Conservation (phyloP, 495 filamentous ascomycete genomes). For the Geoglossum glabrum region DNA sequence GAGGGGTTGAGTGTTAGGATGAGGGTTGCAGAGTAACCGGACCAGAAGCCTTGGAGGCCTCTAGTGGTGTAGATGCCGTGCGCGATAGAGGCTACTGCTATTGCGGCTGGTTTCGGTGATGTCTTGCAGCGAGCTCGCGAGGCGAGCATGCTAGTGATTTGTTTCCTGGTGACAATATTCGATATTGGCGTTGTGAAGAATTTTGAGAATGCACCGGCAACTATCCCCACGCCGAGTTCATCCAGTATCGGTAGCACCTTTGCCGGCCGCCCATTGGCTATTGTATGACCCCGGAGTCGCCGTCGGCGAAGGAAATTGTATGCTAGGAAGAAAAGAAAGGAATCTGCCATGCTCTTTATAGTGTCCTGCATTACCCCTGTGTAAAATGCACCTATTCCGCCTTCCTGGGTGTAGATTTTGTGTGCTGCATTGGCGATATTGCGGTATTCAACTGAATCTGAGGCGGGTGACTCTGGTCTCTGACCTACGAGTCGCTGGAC, state of each 20-base stretch:
- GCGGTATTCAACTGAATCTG: constrained; percentile 27
- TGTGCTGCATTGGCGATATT: constrained; percentile 44
- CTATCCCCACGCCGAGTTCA: constrained; percentile 56
- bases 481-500: constrained; percentile 44
- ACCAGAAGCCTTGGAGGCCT: constrained; percentile 68
- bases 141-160: constrained; percentile 37
- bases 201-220: constrained; percentile 60
- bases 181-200: constrained; percentile 63
- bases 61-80: constrained; percentile 45
- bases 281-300: constrained; percentile 21
- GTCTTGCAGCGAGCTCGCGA: background rate
- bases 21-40: constrained; percentile 65
- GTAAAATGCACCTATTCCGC: constrained; percentile 38
- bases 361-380: constrained; percentile 54
- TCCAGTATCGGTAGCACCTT: constrained; percentile 42
- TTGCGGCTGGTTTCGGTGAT: background rate
- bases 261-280: constrained; percentile 7
- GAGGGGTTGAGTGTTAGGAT: constrained; percentile 73
- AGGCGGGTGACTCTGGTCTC: constrained; percentile 13
- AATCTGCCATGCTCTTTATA: constrained; percentile 50
- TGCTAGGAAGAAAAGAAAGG: constrained; percentile 68
- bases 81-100: constrained; percentile 26
- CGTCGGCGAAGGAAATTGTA: constrained; percentile 50
- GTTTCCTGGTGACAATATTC: constrained; percentile 68
- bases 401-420: constrained; percentile 35